phyloP scores from a whole-genome alignment of 2,329 filamentous ascomycete species.

The Aspergillus phoenicis region DNA sequence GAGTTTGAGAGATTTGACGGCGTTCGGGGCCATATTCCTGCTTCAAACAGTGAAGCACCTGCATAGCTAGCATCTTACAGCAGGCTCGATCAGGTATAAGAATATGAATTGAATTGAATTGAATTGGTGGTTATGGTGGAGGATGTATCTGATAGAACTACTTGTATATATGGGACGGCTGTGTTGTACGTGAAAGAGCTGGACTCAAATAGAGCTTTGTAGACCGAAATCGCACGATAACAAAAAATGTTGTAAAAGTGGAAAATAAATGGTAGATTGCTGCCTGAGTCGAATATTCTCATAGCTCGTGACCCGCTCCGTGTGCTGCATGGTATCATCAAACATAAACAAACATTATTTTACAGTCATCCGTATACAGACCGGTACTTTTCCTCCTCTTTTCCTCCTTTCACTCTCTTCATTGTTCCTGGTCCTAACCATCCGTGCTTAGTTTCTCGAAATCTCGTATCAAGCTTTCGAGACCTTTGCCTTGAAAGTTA shows the following conservation, averaged over 20 bases:
- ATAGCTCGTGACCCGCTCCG: background rate
- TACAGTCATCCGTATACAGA: background rate
- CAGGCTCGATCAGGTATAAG: background rate
- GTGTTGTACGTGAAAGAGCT: too few species aligned
- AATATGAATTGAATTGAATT: background rate
- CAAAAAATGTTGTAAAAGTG: background rate
- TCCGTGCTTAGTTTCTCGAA: background rate
- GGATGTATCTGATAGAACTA: background rate
- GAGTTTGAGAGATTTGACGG: background rate
- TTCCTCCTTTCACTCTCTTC: background rate
- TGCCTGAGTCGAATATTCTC: slow-evolving; percentile 7
- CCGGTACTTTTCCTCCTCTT: background rate
- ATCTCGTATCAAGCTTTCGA: slow-evolving; percentile 6
- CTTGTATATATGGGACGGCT: background rate
- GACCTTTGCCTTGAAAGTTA: background rate
- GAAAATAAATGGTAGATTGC: background rate
- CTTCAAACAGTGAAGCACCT: background rate
- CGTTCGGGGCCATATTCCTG: background rate
- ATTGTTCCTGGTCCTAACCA: background rate
- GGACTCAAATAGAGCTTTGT: background rate
- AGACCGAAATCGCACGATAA: background rate
- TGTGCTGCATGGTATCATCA: background rate
- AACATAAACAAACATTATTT: slow-evolving; percentile 1
- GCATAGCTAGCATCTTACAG: background rate
- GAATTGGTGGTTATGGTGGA: background rate